Evolutionary conservation across 140 eudicot genomes (phyloP).

Genomic region (Bidens hawaiensis): DNA sequence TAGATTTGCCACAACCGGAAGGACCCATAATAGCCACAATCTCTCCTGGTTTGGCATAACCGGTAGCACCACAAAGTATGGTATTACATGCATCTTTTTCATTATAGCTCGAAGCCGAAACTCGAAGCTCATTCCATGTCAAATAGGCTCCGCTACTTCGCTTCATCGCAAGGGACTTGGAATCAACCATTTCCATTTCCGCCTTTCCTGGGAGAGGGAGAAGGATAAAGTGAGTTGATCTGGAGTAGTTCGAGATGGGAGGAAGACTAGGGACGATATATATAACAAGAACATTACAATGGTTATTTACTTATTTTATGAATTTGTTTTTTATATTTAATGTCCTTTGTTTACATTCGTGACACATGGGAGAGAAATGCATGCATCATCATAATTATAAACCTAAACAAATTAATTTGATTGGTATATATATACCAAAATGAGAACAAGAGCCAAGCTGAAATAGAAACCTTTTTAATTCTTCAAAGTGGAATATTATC

Average conservation of each 20-base stretch:
- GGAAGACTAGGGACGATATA: neutral
- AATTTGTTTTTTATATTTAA: neutral
- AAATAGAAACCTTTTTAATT: no score
- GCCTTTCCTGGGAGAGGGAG: no score
- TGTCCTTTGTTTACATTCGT: neutral
- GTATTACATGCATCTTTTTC: slow-evolving; percentile 24
- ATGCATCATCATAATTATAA: neutral
- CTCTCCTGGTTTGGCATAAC: slow-evolving; percentile 72
- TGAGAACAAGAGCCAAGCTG: no score
- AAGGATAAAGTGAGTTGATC: neutral
- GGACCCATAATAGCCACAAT: slow-evolving; percentile 78
- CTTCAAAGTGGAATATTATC: no score
- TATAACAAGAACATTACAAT: neutral
- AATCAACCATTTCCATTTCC: slow-evolving; percentile 7
- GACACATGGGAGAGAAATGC: neutral
- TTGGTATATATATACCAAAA: no score
- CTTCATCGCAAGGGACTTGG: neutral
- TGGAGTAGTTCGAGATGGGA: neutral
- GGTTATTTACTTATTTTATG: no score
- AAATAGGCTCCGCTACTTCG: slow-evolving; percentile 38
- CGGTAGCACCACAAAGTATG: slow-evolving; percentile 42
- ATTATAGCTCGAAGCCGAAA: slow-evolving; percentile 34
- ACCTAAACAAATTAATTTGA: no score
- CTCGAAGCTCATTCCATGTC: slow-evolving; percentile 72
- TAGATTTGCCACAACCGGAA: slow-evolving; percentile 86